A percentile compares a stretch with the other conserved stretches of the same genome.
These are phyloP conservation scores for Toxicodendron radicans DNA, from an alignment of 345 rosid species.

Conservation along the genomic window DNA sequence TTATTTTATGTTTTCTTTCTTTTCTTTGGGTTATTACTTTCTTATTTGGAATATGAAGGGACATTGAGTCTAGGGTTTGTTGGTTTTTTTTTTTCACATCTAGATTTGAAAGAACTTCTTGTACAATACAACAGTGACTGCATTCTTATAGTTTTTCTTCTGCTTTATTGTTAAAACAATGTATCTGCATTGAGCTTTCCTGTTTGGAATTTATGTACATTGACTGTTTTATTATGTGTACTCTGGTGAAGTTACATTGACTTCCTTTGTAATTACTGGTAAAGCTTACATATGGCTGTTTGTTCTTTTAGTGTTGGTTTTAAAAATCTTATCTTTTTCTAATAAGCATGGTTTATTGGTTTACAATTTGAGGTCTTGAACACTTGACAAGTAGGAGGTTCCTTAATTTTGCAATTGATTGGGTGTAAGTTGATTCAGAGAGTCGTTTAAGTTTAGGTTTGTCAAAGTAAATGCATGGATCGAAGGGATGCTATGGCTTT, in stretches of 20 bases:
- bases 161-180: constrained; percentile 22
- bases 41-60: constrained; percentile 2
- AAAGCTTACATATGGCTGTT: neutral
- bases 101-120: constrained; percentile 14
- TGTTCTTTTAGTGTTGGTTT: constrained; percentile 2
- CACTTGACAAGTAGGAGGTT: neutral
- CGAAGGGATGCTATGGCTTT: constrained; percentile 82
- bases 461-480: constrained; percentile 85
- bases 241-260: constrained; percentile 2
- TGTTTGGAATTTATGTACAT: constrained; percentile 16
- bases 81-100: neutral
- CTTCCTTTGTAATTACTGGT: neutral
- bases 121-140: neutral
- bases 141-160: neutral
- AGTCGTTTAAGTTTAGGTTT: constrained; percentile 26
- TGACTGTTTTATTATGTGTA: constrained; percentile 5
- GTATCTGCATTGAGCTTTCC: constrained; percentile 17
- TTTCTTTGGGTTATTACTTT: constrained; percentile 14
- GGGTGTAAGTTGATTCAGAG: constrained; percentile 31
- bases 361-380: constrained; percentile 13
- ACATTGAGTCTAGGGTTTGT: constrained; percentile 13
- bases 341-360: neutral
- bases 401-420: constrained; percentile 15
- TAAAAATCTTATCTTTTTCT: constrained; percentile 11
- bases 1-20: constrained; percentile 10